Base-by-base conservation (phyloP, 2,329 filamentous ascomycete species). In the Paracoccidioides brasiliensis region DNA sequence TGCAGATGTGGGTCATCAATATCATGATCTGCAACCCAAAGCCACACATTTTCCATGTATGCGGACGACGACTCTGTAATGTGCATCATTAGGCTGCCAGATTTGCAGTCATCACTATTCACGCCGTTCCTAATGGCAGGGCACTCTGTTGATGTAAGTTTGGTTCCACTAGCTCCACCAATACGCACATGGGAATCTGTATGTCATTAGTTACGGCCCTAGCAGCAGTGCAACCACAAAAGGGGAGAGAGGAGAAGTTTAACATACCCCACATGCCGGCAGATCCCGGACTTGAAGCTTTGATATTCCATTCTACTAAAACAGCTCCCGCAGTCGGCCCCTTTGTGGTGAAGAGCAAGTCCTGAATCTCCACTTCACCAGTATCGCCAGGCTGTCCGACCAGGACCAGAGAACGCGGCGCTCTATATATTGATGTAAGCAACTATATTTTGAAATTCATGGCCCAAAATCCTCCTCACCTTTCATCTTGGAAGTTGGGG, bases 1-100 rank as follows among this genome's bases (percentile, higher is more conserved):
- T 54, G 35, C 43, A 38, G 32, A 30, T 54, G 35, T 28, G 52
- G 52, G 12, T 54, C 53, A 56, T 70, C 67, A 2, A 69, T 50
- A 52, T 69, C 65, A 42, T 69, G 67, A 48, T 70, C 67, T 4
- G 68, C 66, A 0, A 60, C 59, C 68, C 67, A 70, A 5, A 60
- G 60, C 67, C 66, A 70, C 4, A 65, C 59, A 38, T 69, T 70
- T 46, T 69, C 66, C 7, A 69, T 48, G 52, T 69, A 70, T 4
- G 60, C 66, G 0, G 61, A 63, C 53, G 80, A 78, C 38, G 76
- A 67, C n/a, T 71, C 57, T 2, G 83, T 85, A 57, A 86, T 68
- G 68, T 86, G 83, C 53, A 85, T 69, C 63, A 86, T 73, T 69
- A 86, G 70, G 51, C 60, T 62, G 1, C 59, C 60, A 5, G 60